Percentiles rank a stretch among this genome's conserved stretches.
These are phyloP conservation scores for Mucor circinelloides DNA, from an alignment of 371 early-diverging fungal species.

Conservation along the genomic window DNA sequence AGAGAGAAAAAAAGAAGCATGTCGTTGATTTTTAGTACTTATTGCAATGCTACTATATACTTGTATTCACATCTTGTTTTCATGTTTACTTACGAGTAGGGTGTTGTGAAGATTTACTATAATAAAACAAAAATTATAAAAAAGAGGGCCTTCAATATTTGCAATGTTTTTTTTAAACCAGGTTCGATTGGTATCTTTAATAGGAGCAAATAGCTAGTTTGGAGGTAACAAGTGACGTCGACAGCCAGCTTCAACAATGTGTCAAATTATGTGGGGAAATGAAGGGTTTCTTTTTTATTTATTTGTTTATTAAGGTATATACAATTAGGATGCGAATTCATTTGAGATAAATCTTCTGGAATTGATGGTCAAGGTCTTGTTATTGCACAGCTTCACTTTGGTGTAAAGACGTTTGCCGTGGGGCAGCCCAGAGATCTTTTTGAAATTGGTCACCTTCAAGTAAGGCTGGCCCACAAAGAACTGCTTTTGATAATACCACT, in stretches of 20 bases:
- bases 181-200: background rate
- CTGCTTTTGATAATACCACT: background rate
- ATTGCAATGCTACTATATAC: background rate
- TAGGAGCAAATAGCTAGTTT: background rate
- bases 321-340: background rate
- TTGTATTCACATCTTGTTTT: background rate
- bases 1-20: background rate
- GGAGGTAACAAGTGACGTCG: constrained; percentile 1
- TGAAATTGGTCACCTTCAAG: background rate
- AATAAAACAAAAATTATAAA: constrained; percentile 3
- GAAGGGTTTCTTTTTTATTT: background rate
- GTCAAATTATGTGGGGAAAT: background rate
- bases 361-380: background rate
- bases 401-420: background rate
- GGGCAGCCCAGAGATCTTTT: background rate
- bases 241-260: background rate
- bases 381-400: background rate
- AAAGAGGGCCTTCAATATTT: background rate
- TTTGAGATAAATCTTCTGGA: background rate
- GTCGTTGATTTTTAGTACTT: background rate
- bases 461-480: background rate
- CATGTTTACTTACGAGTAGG: constrained; percentile 17
- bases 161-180: constrained; percentile 6
- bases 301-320: background rate
- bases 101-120: constrained; percentile 14